These are phyloP conservation scores for Venturia effusa DNA, from an alignment of 2,329 filamentous ascomycete species.

Conservation along the genomic window DNA sequence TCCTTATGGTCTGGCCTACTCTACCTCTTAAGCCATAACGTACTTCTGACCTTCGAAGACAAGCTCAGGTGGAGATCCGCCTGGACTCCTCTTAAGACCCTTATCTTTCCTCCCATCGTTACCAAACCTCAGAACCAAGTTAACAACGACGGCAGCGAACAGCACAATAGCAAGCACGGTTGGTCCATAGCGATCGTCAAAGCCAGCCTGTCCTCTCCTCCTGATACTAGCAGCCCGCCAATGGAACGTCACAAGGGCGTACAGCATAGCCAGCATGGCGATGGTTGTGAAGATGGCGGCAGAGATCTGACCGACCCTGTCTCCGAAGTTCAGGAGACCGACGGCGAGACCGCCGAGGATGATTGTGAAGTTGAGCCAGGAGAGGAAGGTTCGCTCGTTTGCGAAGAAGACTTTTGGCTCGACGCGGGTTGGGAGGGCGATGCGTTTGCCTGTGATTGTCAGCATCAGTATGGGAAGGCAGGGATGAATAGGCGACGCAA, in stretches of 20 bases:
- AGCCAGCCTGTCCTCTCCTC: constrained; percentile 82
- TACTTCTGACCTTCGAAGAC: neutral
- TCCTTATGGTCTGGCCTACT: no score
- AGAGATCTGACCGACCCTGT: constrained; percentile 85
- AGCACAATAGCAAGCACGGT: constrained; percentile 81
- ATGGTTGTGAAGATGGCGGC: constrained; percentile 90
- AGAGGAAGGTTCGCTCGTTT: constrained; percentile 97
- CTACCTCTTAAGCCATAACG: neutral
- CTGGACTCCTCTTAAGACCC: neutral
- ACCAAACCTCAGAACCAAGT: constrained; percentile 65
- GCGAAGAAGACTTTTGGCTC: constrained; percentile 99
- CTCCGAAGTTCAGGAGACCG: constrained; percentile 96
- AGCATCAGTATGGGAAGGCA: neutral
- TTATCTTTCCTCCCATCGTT: constrained; percentile 3
- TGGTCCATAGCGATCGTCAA: constrained; percentile 91
- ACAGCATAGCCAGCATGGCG: constrained; percentile 89
- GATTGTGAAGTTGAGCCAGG: constrained; percentile 99
- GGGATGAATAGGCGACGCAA: neutral
- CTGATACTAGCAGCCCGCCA: constrained; percentile 93
- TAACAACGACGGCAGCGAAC: constrained; percentile 82
- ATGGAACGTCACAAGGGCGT: constrained; percentile 90
- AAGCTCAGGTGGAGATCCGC: neutral
- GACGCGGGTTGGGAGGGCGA: constrained; percentile 92
- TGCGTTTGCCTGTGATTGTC: constrained; percentile 69
- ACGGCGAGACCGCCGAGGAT: constrained; percentile 94